phyloP scores from a whole-genome alignment of 352 stramenopile genomes.

The Phytopythium aichiense region DNA sequence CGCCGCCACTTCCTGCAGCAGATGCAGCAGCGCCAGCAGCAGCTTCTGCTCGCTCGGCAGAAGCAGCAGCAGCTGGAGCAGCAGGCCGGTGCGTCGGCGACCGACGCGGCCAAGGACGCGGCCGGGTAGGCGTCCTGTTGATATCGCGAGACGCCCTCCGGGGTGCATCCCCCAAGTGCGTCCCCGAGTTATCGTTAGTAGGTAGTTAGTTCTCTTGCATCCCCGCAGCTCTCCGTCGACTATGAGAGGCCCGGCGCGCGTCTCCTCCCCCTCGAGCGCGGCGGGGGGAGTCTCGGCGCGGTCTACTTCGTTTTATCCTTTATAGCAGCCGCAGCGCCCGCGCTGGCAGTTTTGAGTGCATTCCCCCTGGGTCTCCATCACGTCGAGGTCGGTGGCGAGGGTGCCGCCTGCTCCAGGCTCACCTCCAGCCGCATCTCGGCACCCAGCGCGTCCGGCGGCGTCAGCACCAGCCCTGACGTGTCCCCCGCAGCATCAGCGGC shows the following conservation, averaged over 20 bases:
- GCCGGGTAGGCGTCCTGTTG: conserved; percentile 10
- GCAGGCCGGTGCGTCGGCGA: conserved; percentile 4
- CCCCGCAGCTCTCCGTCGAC: not conserved
- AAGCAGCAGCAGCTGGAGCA: conserved; percentile 21
- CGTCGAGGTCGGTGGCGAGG: not conserved
- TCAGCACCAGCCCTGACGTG: not conserved
- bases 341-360: conserved; percentile 6
- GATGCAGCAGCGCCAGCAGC: conserved; percentile 69
- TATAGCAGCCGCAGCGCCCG: not conserved
- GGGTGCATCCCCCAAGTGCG: not conserved
- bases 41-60: conserved; percentile 43
- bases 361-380: not conserved
- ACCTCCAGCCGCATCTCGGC: conserved; percentile 14
- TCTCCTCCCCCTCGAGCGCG: not conserved
- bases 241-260: conserved; percentile 5
- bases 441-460: conserved; percentile 11
- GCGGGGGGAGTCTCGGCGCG: not conserved
- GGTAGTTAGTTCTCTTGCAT: conserved; percentile 3
- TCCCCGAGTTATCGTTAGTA: not conserved
- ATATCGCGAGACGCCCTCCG: not conserved
- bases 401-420: not conserved
- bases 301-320: conserved; percentile 3
- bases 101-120: conserved; percentile 19
- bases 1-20: conserved; percentile 79
- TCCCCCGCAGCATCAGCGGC: not conserved